Base-by-base conservation (phyloP, 1,139 yeast species). In the Neolecta irregularis region DNA sequence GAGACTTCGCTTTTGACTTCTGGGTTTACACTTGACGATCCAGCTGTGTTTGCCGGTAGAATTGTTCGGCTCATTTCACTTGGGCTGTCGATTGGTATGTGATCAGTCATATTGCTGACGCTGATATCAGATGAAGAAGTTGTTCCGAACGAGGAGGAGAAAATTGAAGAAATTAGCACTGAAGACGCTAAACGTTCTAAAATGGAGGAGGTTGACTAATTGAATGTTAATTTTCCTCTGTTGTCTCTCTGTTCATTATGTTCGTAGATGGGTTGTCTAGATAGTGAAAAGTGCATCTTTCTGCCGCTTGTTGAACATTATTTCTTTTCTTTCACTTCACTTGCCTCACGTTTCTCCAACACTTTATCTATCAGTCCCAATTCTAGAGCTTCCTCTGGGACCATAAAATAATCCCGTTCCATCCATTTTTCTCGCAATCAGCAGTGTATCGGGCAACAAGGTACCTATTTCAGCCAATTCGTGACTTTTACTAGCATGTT, bases 1-100 rank as follows among this genome's bases (percentile, higher is more conserved):
- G 99, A 88, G 66, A 88, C 99, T 53, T 98, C 99, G 43, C 70
- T 88, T 62, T 73, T 88, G 61, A 88, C 98, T 41, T 91, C 98
- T 49, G 99, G 99, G 65, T 88, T 88, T 88, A 67, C 95, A 48
- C 73, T 88, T 58, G 98, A 88, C 54, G 99, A 88, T 66, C 98
- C 99, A 67, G 74, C 80, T 57, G 76, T 93, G 41, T 88, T 88
- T 59, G 96, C 99, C 52, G 67, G 79, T 54, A 83, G 99, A 74
- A 88, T 88, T 65, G 88, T 88, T 76, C 80, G 96, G 67, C 76
- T 88, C 65, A 85, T 88, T 56, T 80, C 96, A 43, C 75, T 88
- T 56, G 99, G 99, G 61, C 78, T 88, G 61, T 85, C 88, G 75
- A 83, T 88, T 56, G 98, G 88, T 53, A 96, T 85, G 61, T 24